phyloP scores from a whole-genome alignment of 2,329 filamentous ascomycete genomes.

The Phyllosticta paracitricarpa region DNA sequence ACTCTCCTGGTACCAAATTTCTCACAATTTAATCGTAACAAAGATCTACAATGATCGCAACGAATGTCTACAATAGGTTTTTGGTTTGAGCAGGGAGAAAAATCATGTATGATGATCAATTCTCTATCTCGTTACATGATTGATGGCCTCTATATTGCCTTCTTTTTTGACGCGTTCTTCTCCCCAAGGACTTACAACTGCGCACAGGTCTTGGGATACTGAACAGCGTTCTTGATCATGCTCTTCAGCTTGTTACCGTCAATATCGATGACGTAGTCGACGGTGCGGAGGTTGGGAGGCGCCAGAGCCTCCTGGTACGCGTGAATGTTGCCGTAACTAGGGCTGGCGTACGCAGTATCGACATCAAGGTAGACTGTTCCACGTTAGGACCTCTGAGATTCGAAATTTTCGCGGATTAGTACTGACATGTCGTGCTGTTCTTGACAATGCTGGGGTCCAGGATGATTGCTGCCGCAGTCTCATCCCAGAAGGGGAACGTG shows the following conservation, averaged over 20 bases:
- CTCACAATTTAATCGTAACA: too few relatives aligned
- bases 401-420: too few relatives aligned
- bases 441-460: conserved; percentile 28
- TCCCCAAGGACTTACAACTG: neutral
- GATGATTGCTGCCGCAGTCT: conserved; percentile 35
- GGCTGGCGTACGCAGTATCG: conserved; percentile 31
- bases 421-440: conserved; percentile 27
- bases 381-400: neutral
- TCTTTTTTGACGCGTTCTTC: neutral
- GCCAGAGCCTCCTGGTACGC: conserved; percentile 32
- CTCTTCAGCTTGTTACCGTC: conserved; percentile 27
- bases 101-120: too few relatives aligned
- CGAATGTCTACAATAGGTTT: too few relatives aligned
- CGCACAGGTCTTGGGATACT: conserved; percentile 16
- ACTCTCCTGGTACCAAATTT: too few relatives aligned
- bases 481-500: conserved; percentile 37
- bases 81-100: too few relatives aligned
- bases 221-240: conserved; percentile 29
- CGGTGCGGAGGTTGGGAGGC: conserved; percentile 27
- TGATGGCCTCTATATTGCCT: neutral
- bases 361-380: conserved; percentile 33
- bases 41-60: too few relatives aligned
- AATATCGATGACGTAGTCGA: conserved; percentile 33
- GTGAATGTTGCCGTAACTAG: conserved; percentile 35
- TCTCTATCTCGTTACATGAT: neutral